Evolutionary conservation across 2,329 filamentous ascomycete genomes (phyloP), one percentile per base, ranked within the genome.

Genomic region (Pseudodiploospora longispora): DNA sequence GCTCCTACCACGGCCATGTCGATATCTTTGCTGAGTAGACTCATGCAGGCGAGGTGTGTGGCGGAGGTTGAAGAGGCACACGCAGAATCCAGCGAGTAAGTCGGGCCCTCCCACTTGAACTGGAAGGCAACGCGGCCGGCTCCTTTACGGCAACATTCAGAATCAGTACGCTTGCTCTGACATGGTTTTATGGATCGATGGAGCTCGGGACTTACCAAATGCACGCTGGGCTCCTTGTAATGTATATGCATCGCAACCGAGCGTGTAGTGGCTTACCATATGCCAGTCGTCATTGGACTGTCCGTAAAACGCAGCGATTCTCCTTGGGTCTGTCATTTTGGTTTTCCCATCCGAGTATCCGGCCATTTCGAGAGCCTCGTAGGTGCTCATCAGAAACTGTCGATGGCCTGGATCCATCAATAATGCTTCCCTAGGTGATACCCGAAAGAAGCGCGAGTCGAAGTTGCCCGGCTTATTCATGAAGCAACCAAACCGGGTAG

Each of bases 391-490:
- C 2, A 91, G 65, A 3, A 82, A 80, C 30, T 89, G 67, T 51
- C 85, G 74, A 57, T 87, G 84, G 69, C 83, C 83, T 1, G 85
- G 85, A 59, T 89, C 85, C 1, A 79, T 83, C 53, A 86, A 80
- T 35, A 75, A 73, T n/a, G 84, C 46, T 62, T 89, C 85, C 50
- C 81, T 74, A 4, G 85, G 84, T 36, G 83, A 87, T 75, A 89
- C 87, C 60, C 85, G 85, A 73, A 89, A 89, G 68, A 90, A 87
- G 1, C 76, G 70, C 4, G 82, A 76, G 55, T 90, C 85, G 54
- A 89, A 89, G 27, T 82, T 68, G 44, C 81, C 82, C 0, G 84
- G 82, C 44, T 85, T 71, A 33, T 86, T 75, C 43, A 86, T 60
- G 52, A 65, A 88, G 65, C 81, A 85, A 7, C 84, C 84, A 50